Evolutionary conservation across 768 basidiomycete species (phyloP).

Genomic region (Cystobasidium tubakii): DNA sequence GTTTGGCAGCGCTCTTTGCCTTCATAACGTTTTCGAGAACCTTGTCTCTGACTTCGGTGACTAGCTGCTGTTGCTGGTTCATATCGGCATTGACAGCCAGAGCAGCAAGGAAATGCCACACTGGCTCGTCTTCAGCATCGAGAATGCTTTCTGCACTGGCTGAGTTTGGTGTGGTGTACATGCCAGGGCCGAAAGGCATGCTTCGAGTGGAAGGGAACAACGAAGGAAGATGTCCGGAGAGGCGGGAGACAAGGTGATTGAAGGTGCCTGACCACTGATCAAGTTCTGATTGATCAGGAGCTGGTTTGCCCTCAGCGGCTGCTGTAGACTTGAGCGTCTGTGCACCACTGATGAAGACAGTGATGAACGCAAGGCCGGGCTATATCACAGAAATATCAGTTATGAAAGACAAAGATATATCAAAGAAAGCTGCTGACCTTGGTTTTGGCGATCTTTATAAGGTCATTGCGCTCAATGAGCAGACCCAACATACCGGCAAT

Average conservation of each 20-base stretch:
- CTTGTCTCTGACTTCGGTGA: constrained; percentile 80
- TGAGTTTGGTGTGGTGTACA: constrained; percentile 46
- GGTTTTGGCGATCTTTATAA: constrained; percentile 67
- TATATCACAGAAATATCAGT: constrained; percentile 47
- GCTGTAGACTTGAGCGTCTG: constrained; percentile 76
- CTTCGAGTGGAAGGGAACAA: constrained; percentile 85
- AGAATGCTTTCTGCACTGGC: constrained; percentile 56
- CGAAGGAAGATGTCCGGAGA: constrained; percentile 66
- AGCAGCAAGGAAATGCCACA: constrained; percentile 91
- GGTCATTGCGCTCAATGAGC: constrained; percentile 69
- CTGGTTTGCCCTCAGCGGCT: constrained; percentile 59
- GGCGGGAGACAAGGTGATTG: constrained; percentile 73
- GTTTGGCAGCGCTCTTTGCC: constrained; percentile 29
- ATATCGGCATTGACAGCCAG: constrained; percentile 70
- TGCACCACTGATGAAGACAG: constrained; percentile 84
- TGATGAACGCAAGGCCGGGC: constrained; percentile 88
- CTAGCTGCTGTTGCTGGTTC: constrained; percentile 82
- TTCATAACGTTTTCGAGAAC: constrained; percentile 73
- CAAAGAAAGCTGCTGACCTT: constrained; percentile 55
- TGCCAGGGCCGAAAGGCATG: constrained; percentile 51
- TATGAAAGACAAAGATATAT: background rate
- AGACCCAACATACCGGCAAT: constrained; percentile 80
- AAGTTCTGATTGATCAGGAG: constrained; percentile 61
- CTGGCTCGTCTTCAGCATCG: constrained; percentile 64
- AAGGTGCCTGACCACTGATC: constrained; percentile 72